Conservation (phyloP, 306 rosid genomes). For the Macrotyloma uniflorum region DNA sequence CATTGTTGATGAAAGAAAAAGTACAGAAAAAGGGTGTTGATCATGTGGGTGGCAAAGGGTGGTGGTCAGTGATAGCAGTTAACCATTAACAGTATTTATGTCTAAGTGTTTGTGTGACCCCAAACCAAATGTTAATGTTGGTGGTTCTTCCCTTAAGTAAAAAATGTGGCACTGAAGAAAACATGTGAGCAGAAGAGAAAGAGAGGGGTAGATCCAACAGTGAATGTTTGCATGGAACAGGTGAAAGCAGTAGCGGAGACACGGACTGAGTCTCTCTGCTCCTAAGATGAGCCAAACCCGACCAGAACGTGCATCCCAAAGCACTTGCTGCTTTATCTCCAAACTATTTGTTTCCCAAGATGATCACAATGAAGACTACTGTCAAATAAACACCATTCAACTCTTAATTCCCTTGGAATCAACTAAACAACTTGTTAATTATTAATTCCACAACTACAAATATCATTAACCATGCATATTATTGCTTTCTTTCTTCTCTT, state of each 20-base stretch:
- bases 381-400: neutral
- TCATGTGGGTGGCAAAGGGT: slow-evolving; percentile 28
- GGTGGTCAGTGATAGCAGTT: slow-evolving; percentile 11
- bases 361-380: neutral
- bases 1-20: too few species aligned
- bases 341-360: slow-evolving; percentile 63
- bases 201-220: slow-evolving; percentile 19
- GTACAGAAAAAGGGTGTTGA: neutral
- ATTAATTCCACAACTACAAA: neutral
- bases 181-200: slow-evolving; percentile 3
- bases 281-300: slow-evolving; percentile 51
- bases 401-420: neutral
- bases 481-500: too few species aligned
- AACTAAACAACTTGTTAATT: neutral
- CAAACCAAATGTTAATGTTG: neutral
- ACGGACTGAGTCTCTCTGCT: slow-evolving; percentile 35
- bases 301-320: slow-evolving; percentile 75
- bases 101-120: neutral
- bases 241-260: slow-evolving; percentile 34
- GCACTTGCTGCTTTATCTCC: slow-evolving; percentile 65
- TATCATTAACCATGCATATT: too few species aligned
- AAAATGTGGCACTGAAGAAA: neutral
- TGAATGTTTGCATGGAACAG: slow-evolving; percentile 29
- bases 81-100: slow-evolving; percentile 12
- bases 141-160: neutral